These are phyloP conservation scores for Gossypium longicalyx DNA, from an alignment of 345 rosid species.

Conservation along the genomic window DNA sequence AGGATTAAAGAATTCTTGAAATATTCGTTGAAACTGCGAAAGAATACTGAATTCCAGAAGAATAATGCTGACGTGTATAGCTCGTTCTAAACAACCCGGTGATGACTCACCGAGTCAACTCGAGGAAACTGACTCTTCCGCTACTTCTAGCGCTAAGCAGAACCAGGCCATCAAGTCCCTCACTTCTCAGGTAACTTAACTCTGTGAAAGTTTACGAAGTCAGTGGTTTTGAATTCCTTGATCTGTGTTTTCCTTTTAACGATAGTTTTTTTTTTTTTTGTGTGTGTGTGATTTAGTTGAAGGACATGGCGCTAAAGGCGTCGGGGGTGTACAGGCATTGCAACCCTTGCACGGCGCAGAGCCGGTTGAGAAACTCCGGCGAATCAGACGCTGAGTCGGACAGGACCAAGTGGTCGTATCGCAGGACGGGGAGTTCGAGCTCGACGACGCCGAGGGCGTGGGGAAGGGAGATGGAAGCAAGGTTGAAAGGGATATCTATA, in stretches of 20 bases:
- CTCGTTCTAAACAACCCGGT: constrained; percentile 75
- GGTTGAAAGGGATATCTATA: constrained; percentile 57
- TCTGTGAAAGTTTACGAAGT: background rate
- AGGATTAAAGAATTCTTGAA: constrained; percentile 9
- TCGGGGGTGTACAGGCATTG: constrained; percentile 88
- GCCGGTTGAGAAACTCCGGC: constrained; percentile 32
- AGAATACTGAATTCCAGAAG: background rate
- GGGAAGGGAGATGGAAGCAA: constrained; percentile 86
- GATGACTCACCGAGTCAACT: constrained; percentile 59
- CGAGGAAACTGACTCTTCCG: constrained; percentile 37
- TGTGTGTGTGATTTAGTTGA: constrained; percentile 42
- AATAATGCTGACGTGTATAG: constrained; percentile 90
- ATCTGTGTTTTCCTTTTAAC: background rate
- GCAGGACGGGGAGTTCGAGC: constrained; percentile 75
- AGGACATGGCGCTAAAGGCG: constrained; percentile 89
- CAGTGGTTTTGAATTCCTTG: background rate
- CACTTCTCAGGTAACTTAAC: constrained; percentile 65
- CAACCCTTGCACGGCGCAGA: constrained; percentile 68
- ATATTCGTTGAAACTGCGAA: background rate
- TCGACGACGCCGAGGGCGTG: constrained; percentile 55
- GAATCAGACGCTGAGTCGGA: constrained; percentile 70
- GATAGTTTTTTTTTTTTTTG: background rate
- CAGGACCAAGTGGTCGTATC: constrained; percentile 60
- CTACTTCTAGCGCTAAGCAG: constrained; percentile 24
- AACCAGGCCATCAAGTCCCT: constrained; percentile 59